Percentiles rank a stretch among this genome's conserved stretches.
Evolutionary conservation across 768 basidiomycete species (phyloP).

Genomic region (Tephrocybe sp.): DNA sequence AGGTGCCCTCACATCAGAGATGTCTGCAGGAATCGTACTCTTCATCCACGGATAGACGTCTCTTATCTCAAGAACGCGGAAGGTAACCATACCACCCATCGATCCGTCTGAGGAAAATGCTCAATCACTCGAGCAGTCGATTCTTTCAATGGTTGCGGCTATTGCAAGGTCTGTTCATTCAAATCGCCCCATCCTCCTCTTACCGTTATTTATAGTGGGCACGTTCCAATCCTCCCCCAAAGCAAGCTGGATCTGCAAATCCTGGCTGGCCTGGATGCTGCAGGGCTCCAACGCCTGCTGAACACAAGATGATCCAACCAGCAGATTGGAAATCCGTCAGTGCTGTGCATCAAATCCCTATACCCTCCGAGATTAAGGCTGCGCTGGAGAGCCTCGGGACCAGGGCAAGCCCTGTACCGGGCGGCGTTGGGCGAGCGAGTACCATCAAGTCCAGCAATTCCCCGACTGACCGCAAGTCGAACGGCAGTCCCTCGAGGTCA

Average conservation of each 20-base stretch:
- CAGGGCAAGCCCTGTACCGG: constrained; percentile 31
- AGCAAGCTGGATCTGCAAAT: constrained; percentile 58
- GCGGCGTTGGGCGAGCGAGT: constrained; percentile 25
- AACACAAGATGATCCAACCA: constrained; percentile 60
- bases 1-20: constrained; percentile 80
- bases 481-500: constrained; percentile 37
- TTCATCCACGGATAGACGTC: constrained; percentile 77
- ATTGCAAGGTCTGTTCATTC: constrained; percentile 69
- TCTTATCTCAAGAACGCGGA: constrained; percentile 85
- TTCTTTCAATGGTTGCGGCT: constrained; percentile 84
- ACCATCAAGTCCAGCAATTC: constrained; percentile 30
- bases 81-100: constrained; percentile 44
- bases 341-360: constrained; percentile 68
- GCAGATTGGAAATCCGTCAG: constrained; percentile 83
- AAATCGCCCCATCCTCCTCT: constrained; percentile 20
- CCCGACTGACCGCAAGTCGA: constrained; percentile 44
- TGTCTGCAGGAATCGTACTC: constrained; percentile 68
- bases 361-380: constrained; percentile 70
- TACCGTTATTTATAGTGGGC: constrained; percentile 58
- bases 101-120: constrained; percentile 9
- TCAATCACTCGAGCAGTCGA: constrained; percentile 46
- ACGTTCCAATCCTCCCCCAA: constrained; percentile 50
- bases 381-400: constrained; percentile 54
- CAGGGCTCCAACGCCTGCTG: constrained; percentile 61
- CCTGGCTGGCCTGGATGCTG: constrained; percentile 90